Conservation (phyloP, 2,329 filamentous ascomycete species). For the Aphanocladium album region DNA sequence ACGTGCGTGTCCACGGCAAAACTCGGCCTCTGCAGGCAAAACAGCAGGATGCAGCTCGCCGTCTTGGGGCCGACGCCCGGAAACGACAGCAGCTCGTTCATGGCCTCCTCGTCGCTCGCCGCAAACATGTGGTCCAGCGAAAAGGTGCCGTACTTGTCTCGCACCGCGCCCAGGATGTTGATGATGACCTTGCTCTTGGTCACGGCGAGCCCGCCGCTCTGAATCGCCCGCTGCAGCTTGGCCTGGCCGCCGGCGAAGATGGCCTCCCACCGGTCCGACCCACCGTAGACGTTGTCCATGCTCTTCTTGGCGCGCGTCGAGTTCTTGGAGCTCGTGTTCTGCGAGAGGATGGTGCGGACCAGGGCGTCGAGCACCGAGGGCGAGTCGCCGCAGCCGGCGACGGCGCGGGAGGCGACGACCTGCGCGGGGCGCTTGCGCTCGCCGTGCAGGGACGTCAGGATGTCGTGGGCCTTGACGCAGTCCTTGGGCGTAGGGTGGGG, state of each 20-base stretch:
- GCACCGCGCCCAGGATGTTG: slow-evolving; percentile 60
- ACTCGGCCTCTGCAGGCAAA: slow-evolving; percentile 42
- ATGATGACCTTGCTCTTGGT: slow-evolving; percentile 73
- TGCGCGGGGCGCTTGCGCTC: slow-evolving; percentile 55
- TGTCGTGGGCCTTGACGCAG: slow-evolving; percentile 60
- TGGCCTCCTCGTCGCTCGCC: slow-evolving; percentile 39
- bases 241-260: slow-evolving; percentile 35
- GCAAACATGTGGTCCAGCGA: slow-evolving; percentile 46
- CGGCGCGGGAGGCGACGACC: slow-evolving; percentile 56
- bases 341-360: slow-evolving; percentile 47
- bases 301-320: slow-evolving; percentile 55
- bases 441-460: slow-evolving; percentile 63
- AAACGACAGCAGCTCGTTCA: slow-evolving; percentile 46
- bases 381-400: slow-evolving; percentile 56
- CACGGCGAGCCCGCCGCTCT: slow-evolving; percentile 63
- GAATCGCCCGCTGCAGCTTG: slow-evolving; percentile 55
- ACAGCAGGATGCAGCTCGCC: slow-evolving; percentile 47
- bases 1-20: slow-evolving; percentile 53
- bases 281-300: slow-evolving; percentile 41
- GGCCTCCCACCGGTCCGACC: slow-evolving; percentile 37
- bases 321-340: slow-evolving; percentile 48
- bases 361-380: slow-evolving; percentile 48
- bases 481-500: slow-evolving; percentile 60
- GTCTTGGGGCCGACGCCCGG: slow-evolving; percentile 51
- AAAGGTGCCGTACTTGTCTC: slow-evolving; percentile 36